These are phyloP conservation scores for Pseudofabraea citricarpa DNA, from an alignment of 2,329 filamentous ascomycete genomes.

Conservation along the genomic window DNA sequence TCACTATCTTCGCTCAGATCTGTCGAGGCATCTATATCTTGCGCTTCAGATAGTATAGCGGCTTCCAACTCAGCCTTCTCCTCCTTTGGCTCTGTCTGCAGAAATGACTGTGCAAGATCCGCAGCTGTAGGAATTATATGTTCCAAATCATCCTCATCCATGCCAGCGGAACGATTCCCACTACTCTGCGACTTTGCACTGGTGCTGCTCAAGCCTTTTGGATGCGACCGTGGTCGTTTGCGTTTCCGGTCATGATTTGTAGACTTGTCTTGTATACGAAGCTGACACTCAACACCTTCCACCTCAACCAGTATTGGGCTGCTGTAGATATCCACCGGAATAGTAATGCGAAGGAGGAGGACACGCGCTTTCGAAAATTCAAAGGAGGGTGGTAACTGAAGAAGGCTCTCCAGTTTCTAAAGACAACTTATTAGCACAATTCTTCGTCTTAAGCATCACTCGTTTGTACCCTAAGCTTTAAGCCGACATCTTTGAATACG, in stretches of 20 bases:
- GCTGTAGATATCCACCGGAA: constrained; percentile 84
- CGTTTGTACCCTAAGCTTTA: constrained; percentile 66
- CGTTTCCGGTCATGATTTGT: constrained; percentile 27
- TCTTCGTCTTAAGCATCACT: not conserved
- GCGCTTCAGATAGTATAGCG: constrained; percentile 58
- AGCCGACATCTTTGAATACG: constrained; percentile 80
- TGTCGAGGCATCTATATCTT: constrained; percentile 55
- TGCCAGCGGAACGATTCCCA: constrained; percentile 7
- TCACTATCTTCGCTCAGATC: constrained; percentile 61
- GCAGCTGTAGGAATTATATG: constrained; percentile 61
- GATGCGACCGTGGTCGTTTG: constrained; percentile 20
- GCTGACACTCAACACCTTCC: constrained; percentile 70
- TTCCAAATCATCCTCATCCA: constrained; percentile 19
- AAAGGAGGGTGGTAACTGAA: constrained; percentile 70
- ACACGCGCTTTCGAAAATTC: constrained; percentile 71
- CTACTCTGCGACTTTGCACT: no score
- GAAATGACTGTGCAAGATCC: constrained; percentile 72
- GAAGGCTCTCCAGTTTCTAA: constrained; percentile 72
- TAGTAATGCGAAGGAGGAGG: constrained; percentile 69
- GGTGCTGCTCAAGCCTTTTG: no score
- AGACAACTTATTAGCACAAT: constrained; percentile 13
- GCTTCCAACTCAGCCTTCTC: constrained; percentile 66
- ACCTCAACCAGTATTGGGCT: constrained; percentile 79
- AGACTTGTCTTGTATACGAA: constrained; percentile 41
- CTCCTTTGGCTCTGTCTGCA: constrained; percentile 63